Evolutionary conservation across 1,139 yeast genomes (phyloP), one percentile per base, ranked within the genome.

Genomic region (Saccharomyces hybrid): DNA sequence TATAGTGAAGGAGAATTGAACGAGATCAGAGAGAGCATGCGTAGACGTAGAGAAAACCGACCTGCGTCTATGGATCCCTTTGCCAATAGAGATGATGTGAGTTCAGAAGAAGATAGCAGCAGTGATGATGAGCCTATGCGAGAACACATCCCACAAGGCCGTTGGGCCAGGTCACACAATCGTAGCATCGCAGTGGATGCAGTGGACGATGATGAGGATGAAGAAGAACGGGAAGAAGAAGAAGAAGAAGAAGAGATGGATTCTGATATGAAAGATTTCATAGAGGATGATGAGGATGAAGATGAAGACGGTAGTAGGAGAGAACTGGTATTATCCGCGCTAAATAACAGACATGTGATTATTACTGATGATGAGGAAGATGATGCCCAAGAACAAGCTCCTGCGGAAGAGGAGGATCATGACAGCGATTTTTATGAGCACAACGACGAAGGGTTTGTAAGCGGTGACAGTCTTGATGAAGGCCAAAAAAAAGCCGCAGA

Each of bases 1-100:
- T 63, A 63, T 52, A 63, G 66, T 47, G 69, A 64, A 47, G 68
- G 63, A 19, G 69, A 65, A 51, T 58, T 63, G 24, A 63, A 59
- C 27, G 63, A 57, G 9, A 53, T 62, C 31, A 61, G 63, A n/a
- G 54, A 55, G 28, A 66, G 60, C n/a, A 51, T 65, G 32, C 59
- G 57, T 27, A 56, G 50, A 12, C 58, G 57, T 32, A 58, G 59
- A 38, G 57, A 54, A 8, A 56, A 57, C 8, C 53, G 51, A 14
- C 55, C 47, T 2, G 41, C 48, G 8, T 46, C 47, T 26, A 32
- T 34, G 2, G 28, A 42, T n/a, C 59, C 58, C 31, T 32, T 55
- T 6, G 58, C 50, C 28, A 41, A 14, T 28, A 52, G 31, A 14
- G 49, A 46, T 8, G 47, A 31, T 11, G 27, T 41, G 9, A 28